These are phyloP conservation scores for Pseudocercospora cruenta DNA, from an alignment of 2,329 filamentous ascomycete species.

Conservation along the genomic window DNA sequence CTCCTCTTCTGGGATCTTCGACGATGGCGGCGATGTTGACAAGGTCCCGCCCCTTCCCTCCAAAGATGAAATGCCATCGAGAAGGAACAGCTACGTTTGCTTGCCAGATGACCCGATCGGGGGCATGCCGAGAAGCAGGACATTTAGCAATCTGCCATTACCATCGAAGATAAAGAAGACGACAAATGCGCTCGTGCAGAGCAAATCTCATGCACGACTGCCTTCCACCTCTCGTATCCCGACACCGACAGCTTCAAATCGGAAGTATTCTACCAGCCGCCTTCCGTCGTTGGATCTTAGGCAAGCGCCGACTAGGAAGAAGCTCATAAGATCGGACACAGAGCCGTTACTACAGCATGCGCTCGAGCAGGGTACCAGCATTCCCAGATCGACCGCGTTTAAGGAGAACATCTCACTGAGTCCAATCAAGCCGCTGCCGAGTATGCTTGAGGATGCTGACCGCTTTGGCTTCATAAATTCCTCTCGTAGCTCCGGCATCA, in stretches of 20 bases:
- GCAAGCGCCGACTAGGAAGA: constrained; percentile 19
- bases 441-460: constrained; percentile 26
- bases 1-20: constrained; percentile 16
- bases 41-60: constrained; percentile 17
- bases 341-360: constrained; percentile 36
- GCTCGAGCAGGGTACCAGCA: constrained; percentile 18
- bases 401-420: constrained; percentile 41
- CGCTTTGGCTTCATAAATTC: constrained; percentile 8
- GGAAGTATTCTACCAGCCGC: constrained; percentile 32
- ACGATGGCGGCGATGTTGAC: constrained; percentile 16
- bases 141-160: constrained; percentile 42
- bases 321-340: constrained; percentile 39
- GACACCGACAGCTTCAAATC: constrained; percentile 27
- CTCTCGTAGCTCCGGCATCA: constrained; percentile 22
- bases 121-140: constrained; percentile 40
- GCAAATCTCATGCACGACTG: constrained; percentile 34
- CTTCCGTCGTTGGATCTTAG: constrained; percentile 21
- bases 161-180: constrained; percentile 31
- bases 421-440: constrained; percentile 32
- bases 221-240: constrained; percentile 34
- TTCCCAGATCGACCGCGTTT: constrained; percentile 34
- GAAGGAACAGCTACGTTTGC: constrained; percentile 39
- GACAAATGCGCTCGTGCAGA: constrained; percentile 26
- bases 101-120: constrained; percentile 39
- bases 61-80: constrained; percentile 12